Evolutionary conservation across 2,329 filamentous ascomycete genomes (phyloP), one percentile per base, ranked within the genome.

Genomic region (Hyphodiscus sp.): DNA sequence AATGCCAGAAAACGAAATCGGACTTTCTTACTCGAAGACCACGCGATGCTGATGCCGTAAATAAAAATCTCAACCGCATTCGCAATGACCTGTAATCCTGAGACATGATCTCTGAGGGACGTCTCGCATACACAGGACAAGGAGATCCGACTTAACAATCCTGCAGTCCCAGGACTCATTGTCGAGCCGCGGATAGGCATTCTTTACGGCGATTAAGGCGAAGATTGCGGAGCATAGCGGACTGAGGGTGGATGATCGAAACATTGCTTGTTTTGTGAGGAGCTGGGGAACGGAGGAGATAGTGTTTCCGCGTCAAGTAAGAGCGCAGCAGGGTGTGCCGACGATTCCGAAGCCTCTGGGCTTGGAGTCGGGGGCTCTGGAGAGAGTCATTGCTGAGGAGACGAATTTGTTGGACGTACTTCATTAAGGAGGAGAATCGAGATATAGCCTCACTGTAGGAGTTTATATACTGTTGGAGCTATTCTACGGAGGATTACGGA

Each of bases 151-250:
- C 46, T 11, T 62, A 43, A 5, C n/a, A 63, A 63, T 44, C 63
- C 65, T 8, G 60, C 63, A 26, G 65, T 68, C 7, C 65, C 65
- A 2, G 58, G 67, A 52, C 65, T 68, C 51, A 67, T 68, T 33
- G 58, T 68, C 2, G 45, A 54, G 26, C 65, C 63, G 2, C 47
- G 61, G 16, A 43, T 58, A 2, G 65, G 65, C 23, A 61, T 61
- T 20, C 63, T 66, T 43, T 68, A 66, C 65, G 2, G 65, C 59
- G 11, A 59, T 52, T 19, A 60, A 49, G 8, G 26, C 50, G 16
- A 67, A 67, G 50, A 62, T 65, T 33, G 64, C 61, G 16, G 64
- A 67, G 53, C 64, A 67, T 47, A 64, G 64, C n/a, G 64, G 64
- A 6, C 47, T 67, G 4, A 64, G 58, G 43, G 54, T 55, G 15